Base-by-base conservation (phyloP, 1,284 basidiomycete genomes). In the Prillingera fragicola region DNA sequence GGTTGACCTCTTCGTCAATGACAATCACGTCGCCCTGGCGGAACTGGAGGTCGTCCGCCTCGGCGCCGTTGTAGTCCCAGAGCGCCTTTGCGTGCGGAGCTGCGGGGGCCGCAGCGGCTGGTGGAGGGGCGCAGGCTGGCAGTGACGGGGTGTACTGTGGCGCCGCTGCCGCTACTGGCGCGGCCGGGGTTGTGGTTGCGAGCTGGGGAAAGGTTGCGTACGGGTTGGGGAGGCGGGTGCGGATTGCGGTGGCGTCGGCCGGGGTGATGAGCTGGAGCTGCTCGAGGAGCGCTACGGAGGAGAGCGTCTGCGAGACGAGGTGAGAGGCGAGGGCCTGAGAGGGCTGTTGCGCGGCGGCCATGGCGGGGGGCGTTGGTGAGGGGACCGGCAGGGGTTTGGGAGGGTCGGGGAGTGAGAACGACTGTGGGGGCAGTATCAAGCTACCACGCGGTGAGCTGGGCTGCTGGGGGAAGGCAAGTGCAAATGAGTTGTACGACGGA, bases 1-100 rank as follows among this genome's bases (percentile, higher is more conserved):
- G 55, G 45, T 69, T 69, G 43, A 69, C 65, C 48, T 69, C 65
- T 38, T 68, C 62, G 46, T 68, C 67, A 24, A 69, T 60, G 19
- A 68, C 49, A 36, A 69, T 52, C 4, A 41, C 59, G 45, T 69
- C 67, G 17, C 63, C 64, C n/a, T 55, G 35, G 32, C 59, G 45
- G 52, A 69, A 69, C 14, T 54, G 48, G 10, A 69, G 52, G 48
- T 69, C 67, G 31, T 65, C 65, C 5, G 56, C 44, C 38, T 63
- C 63, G 50, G 54, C 53, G 14, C 67, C 65, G 27, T 33, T 48
- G 47, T 67, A 69, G 50, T 69, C 67, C 67, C 67, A 69, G 28
- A 69, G 45, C 2, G 67, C 67, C 25, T 10, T 21, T 28, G 24
- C n/a, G n/a, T 3, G 33, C 18, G 2, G 32, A 26, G 3, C 23